Conservation (phyloP, 2,329 filamentous ascomycete genomes). For the Colletotrichum magnum region DNA sequence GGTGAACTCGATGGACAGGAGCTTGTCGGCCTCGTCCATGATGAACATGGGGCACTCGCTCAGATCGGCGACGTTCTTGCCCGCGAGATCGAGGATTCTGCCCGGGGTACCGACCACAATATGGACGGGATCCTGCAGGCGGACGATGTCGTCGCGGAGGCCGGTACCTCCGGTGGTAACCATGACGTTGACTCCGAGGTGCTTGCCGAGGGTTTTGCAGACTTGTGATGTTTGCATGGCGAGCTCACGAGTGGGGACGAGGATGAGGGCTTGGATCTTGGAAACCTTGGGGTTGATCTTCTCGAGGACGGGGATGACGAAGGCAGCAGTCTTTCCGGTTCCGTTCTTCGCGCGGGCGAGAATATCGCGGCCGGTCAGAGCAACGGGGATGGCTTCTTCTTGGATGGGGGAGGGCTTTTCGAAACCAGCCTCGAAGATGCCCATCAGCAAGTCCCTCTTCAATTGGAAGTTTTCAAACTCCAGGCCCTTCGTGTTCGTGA, state of each 20-base stretch:
- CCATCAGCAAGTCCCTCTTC: constrained; percentile 96
- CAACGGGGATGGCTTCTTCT: constrained; percentile 98
- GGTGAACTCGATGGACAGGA: constrained; percentile 96
- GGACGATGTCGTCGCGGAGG: constrained; percentile 95
- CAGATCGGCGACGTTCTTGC: constrained; percentile 96
- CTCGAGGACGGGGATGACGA: constrained; percentile 95
- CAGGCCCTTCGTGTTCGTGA: constrained; percentile 96
- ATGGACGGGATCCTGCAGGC: constrained; percentile 93
- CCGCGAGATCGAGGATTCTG: constrained; percentile 94
- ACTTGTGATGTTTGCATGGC: constrained; percentile 99
- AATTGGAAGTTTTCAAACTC: constrained; percentile 98
- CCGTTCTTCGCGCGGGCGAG: constrained; percentile 98
- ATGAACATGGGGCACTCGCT: constrained; percentile 98
- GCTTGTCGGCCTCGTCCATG: constrained; percentile 99
- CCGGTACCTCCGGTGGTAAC: constrained; percentile 97
- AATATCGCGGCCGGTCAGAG: constrained; percentile 94
- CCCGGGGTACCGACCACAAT: constrained; percentile 98
- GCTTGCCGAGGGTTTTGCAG: constrained; percentile 98
- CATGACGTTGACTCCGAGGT: constrained; percentile 98
- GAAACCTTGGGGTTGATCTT: constrained; percentile 96
- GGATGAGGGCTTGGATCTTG: constrained; percentile 96
- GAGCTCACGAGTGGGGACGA: constrained; percentile 96
- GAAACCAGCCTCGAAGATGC: constrained; percentile 98
- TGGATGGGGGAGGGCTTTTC: constrained; percentile 99
- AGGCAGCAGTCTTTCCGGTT: constrained; percentile 97